Conservation (phyloP, 306 rosid genomes). For the Prinsepia uniflora region DNA sequence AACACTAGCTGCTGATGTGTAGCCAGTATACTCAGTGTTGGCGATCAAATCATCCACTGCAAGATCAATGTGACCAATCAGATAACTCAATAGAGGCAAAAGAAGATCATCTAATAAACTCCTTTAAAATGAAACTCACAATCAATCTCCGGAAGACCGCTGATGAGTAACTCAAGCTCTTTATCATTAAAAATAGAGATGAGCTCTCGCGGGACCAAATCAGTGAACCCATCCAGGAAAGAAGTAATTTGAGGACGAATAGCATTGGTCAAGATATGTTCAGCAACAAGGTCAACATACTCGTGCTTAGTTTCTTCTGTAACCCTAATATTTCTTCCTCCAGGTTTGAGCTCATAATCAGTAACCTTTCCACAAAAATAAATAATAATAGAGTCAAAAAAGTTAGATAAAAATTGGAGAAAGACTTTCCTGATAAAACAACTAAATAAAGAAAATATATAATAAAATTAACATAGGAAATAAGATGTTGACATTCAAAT, state of each 20-base stretch:
- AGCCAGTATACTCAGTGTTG: conserved; percentile 84
- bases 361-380: conserved; percentile 58
- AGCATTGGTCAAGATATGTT: conserved; percentile 86
- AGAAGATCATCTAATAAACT: background rate
- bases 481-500: conserved; percentile 17
- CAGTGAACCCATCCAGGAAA: conserved; percentile 79
- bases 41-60: conserved; percentile 96
- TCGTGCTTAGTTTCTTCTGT: conserved; percentile 98
- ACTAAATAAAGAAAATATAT: background rate
- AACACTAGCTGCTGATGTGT: conserved; percentile 83
- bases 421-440: background rate
- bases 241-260: conserved; percentile 92
- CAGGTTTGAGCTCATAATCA: conserved; percentile 97
- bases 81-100: conserved; percentile 16
- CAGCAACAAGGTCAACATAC: conserved; percentile 98
- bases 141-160: conserved; percentile 99
- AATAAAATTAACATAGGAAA: conserved; percentile 8
- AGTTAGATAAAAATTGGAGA: background rate
- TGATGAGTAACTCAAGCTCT: conserved; percentile 98
- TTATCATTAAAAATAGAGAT: conserved; percentile 88
- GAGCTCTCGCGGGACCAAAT: conserved; percentile 77
- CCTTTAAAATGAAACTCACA: conserved; percentile 50
- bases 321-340: conserved; percentile 95
- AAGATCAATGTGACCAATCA: conserved; percentile 37
- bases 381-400: background rate